Base-by-base conservation (phyloP, 2,329 filamentous ascomycete genomes). In the Didymella segeticola region DNA sequence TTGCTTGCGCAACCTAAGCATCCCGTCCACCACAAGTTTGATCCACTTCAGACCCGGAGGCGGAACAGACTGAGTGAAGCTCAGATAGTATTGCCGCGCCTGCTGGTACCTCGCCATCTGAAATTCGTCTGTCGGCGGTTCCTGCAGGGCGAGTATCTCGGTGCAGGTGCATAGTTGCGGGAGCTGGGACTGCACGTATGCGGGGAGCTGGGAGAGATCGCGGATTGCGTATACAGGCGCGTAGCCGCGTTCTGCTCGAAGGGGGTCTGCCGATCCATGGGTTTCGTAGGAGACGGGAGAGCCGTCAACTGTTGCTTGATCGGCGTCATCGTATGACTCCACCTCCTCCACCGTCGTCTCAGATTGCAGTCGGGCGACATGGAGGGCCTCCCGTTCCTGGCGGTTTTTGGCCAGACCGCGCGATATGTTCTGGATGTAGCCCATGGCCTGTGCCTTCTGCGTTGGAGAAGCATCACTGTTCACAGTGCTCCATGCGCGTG, bases 81-180 rank as follows among this genome's bases (percentile, higher is more conserved):
- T 19, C n/a, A 23, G n/a, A 14, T 43, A 8, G n/a, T 14, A 43
- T 17, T 43, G 30, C 15, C 36, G 26, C 19, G 47, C 38, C 11
- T 43, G 38, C 5, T 11, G 29, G 17, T 29, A 5, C 5, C 26
- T 1, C 2, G 11, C 5, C 5, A 29, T 17, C 19, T 50, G 47
- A 3, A 3, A 23, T 14, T 23, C 23, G 10, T 23, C 25, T 3
- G 22, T 10, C 5, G 25, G 47, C 17, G 14, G 38, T 2, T 7
- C 17, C 29, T 30, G 29, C 37, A 49, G 10, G 15, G 23, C 31
- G 17, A 36, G 14, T 23, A 30, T 12, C 17, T 50, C 15, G 7
- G 19, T 41, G 30, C 47, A 50, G 5, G 47, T 26, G 38, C 47
- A 50, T 6, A 50, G 20, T 15, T 43, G 38, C 5, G 39, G 15